phyloP scores from a whole-genome alignment of 331 rosid genomes.

The Saraca asoca region DNA sequence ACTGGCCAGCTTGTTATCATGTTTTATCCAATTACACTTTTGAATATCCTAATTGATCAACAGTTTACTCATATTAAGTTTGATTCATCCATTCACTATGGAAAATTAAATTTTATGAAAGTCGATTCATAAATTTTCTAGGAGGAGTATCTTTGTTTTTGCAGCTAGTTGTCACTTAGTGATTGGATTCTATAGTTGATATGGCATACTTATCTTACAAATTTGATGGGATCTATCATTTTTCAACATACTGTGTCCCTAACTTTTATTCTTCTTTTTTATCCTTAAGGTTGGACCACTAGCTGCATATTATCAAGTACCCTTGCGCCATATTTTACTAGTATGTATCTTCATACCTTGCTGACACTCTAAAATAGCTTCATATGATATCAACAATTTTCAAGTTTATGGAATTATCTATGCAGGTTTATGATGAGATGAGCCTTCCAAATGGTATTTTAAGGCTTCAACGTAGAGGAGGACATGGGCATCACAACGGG shows the following conservation, averaged over 20 bases:
- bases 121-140: no score
- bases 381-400: background rate
- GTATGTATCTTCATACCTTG: constrained; percentile 45
- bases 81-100: no score
- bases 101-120: no score
- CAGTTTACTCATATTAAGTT: no score
- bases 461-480: constrained; percentile 82
- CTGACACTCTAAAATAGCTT: background rate
- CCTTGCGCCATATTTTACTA: constrained; percentile 81
- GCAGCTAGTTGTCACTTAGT: constrained; percentile 19
- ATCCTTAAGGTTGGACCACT: constrained; percentile 84
- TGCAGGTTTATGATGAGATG: constrained; percentile 87
- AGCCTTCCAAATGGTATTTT: constrained; percentile 91
- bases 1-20: no score
- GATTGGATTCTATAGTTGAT: constrained; percentile 20
- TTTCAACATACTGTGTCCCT: constrained; percentile 12
- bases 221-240: background rate
- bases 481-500: constrained; percentile 99
- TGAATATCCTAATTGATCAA: no score
- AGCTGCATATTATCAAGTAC: constrained; percentile 85
- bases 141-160: background rate
- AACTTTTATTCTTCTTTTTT: constrained; percentile 26
- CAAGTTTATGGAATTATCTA: constrained; percentile 19
- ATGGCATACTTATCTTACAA: background rate
- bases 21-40: no score